phyloP scores from a whole-genome alignment of 495 filamentous ascomycete genomes.

The Xylaria palmicola region DNA sequence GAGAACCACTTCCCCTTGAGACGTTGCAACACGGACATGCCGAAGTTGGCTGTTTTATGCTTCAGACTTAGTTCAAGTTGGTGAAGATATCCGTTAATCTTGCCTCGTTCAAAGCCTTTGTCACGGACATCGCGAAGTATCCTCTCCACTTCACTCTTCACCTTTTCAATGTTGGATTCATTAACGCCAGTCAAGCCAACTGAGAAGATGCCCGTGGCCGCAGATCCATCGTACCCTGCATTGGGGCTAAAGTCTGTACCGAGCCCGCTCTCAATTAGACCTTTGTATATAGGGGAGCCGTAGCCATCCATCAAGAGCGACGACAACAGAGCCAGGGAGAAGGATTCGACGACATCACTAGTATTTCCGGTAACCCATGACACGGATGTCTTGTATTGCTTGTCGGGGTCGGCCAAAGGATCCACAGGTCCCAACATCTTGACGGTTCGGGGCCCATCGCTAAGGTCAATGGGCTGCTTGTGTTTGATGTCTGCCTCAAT shows the following conservation, averaged over 20 bases:
- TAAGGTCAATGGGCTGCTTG: slow-evolving; percentile 72
- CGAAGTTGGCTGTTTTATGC: slow-evolving; percentile 93
- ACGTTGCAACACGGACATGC: slow-evolving; percentile 83
- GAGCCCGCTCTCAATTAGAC: slow-evolving; percentile 85
- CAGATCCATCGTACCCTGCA: slow-evolving; percentile 80
- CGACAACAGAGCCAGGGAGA: slow-evolving; percentile 77
- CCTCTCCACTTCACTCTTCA: slow-evolving; percentile 69
- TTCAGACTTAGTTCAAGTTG: slow-evolving; percentile 87
- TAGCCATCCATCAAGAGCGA: slow-evolving; percentile 88
- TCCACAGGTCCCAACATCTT: slow-evolving; percentile 83
- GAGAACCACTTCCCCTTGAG: slow-evolving; percentile 92
- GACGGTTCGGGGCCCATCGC: slow-evolving; percentile 61
- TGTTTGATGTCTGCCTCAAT: slow-evolving; percentile 69
- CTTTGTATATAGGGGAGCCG: slow-evolving; percentile 87
- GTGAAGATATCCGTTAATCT: slow-evolving; percentile 90
- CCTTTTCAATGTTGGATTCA: slow-evolving; percentile 70
- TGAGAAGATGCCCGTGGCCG: slow-evolving; percentile 78
- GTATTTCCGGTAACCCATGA: slow-evolving; percentile 89
- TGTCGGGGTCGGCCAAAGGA: slow-evolving; percentile 76
- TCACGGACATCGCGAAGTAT: slow-evolving; percentile 63
- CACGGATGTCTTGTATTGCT: slow-evolving; percentile 88
- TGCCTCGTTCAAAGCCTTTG: slow-evolving; percentile 80
- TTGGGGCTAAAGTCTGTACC: slow-evolving; percentile 94
- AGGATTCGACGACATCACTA: slow-evolving; percentile 77
- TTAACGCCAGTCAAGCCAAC: slow-evolving; percentile 85